Base-by-base conservation (phyloP, 176 grass and related monocot genomes). In the Poa annua region DNA sequence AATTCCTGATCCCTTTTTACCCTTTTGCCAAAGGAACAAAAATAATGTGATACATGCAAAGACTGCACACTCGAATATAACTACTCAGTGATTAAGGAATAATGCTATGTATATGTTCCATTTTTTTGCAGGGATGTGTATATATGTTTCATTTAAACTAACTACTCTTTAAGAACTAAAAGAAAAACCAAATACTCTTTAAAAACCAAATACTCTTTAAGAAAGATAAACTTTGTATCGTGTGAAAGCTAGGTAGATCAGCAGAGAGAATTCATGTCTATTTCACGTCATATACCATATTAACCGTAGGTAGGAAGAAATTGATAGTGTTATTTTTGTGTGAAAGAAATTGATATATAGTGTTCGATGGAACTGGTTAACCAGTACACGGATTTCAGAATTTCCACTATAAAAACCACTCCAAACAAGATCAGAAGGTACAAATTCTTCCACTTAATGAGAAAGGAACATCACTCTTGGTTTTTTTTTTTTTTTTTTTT, bases 401-500 rank as follows among this genome's bases (percentile, higher is more conserved):
- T 53, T 61, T 60, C 17, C 13, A n/a, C 19, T 63, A 36, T 45
- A 63, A 15, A 29, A 52, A 75, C 19, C 45, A 1, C 16, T 63
- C 35, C 38, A 39, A 39, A 51, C 36, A 85, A 82, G 80, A 89
- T 63, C 53, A 64, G 73, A 77, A 66, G 79, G 79, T 86, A 86
- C 74, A 86, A 22, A 83, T 86, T 86, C 88, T 74, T 78, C 88
- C 83, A 78, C 83, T 86, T 66, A 83, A 86, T 22, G 56, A 32
- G 77, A 89, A 82, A 78, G 66, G 36, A 65, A 71, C 73, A 82
- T 8, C 76, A 85, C 61, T 73, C 29, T 15, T 11, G 6, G 50
- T 78, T 78, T 51, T 41, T n/a, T 81, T 51, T 64, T n/a, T n/a
- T n/a, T n/a, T n/a, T n/a, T n/a, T n/a, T n/a, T n/a, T n/a, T n/a